phyloP scores from a whole-genome alignment of 805 yeast genomes.

The Middelhovenomyces tepae region DNA sequence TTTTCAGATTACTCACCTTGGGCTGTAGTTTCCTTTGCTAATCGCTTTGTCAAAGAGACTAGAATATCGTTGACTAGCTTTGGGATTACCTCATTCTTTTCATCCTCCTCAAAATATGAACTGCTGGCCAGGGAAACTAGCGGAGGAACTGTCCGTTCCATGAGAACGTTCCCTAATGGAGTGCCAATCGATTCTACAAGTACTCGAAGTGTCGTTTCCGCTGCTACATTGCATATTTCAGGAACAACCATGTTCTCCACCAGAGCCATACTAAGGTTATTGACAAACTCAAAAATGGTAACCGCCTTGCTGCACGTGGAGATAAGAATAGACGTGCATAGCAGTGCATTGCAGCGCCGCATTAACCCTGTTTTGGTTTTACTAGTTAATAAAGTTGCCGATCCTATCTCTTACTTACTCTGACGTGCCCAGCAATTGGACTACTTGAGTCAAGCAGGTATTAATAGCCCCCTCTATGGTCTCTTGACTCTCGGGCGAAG shows the following conservation, averaged over 20 bases:
- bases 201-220: conserved; percentile 57
- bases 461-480: conserved; percentile 27
- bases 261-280: conserved; percentile 30
- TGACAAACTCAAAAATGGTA: conserved; percentile 29
- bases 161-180: conserved; percentile 29
- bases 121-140: conserved; percentile 29
- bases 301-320: conserved; percentile 32
- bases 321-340: conserved; percentile 39
- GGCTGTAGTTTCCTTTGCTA: no score
- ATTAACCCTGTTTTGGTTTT: conserved; percentile 11
- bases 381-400: conserved; percentile 5
- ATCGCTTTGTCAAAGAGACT: conserved; percentile 35
- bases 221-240: conserved; percentile 33
- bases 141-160: conserved; percentile 40
- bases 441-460: conserved; percentile 14
- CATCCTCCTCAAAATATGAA: conserved; percentile 11
- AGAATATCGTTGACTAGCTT: conserved; percentile 40
- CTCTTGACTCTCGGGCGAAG: conserved; percentile 13
- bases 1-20: no score
- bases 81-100: conserved; percentile 8
- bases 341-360: conserved; percentile 27
- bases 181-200: conserved; percentile 31
- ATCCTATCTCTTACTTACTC: background rate
- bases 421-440: conserved; percentile 6
- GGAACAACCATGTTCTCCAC: conserved; percentile 29